A percentile compares a stretch with the other conserved stretches of the same genome.
These are phyloP conservation scores for Echria macrotheca DNA, from an alignment of 495 filamentous ascomycete species.

Conservation along the genomic window DNA sequence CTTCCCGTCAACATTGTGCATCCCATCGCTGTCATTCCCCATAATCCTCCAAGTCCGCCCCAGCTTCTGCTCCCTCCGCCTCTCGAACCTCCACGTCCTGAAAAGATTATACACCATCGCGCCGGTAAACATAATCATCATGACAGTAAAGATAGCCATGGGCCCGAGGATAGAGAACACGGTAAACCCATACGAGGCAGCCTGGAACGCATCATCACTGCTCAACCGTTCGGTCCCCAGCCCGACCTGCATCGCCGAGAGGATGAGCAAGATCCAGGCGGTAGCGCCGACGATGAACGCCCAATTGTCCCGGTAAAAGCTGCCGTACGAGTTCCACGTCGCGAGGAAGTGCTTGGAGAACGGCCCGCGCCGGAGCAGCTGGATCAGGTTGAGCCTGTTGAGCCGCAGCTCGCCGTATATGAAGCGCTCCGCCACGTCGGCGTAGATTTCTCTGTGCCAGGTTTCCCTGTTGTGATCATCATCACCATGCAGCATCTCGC, in stretches of 20 bases:
- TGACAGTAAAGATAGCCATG: constrained; percentile 4
- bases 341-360: constrained; percentile 21
- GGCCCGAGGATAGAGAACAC: constrained; percentile 43
- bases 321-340: constrained; percentile 29
- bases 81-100: constrained; percentile 8
- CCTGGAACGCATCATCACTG: constrained; percentile 36
- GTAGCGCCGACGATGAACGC: constrained; percentile 38
- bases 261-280: constrained; percentile 48
- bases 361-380: constrained; percentile 14
- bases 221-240: constrained; percentile 36
- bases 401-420: constrained; percentile 42
- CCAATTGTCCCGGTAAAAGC: constrained; percentile 46
- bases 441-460: background rate
- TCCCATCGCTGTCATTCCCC: too few relatives aligned
- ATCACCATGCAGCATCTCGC: constrained; percentile 11
- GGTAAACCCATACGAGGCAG: constrained; percentile 48
- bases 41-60: constrained; percentile 5
- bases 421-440: constrained; percentile 35
- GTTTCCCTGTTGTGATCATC: background rate
- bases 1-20: too few relatives aligned
- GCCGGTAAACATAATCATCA: constrained; percentile 3
- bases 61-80: background rate
- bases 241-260: constrained; percentile 59
- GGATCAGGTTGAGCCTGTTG: constrained; percentile 32
- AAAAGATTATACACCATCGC: constrained; percentile 2